phyloP scores from a whole-genome alignment of 352 stramenopile genomes.

The Phytopythium montanum region DNA sequence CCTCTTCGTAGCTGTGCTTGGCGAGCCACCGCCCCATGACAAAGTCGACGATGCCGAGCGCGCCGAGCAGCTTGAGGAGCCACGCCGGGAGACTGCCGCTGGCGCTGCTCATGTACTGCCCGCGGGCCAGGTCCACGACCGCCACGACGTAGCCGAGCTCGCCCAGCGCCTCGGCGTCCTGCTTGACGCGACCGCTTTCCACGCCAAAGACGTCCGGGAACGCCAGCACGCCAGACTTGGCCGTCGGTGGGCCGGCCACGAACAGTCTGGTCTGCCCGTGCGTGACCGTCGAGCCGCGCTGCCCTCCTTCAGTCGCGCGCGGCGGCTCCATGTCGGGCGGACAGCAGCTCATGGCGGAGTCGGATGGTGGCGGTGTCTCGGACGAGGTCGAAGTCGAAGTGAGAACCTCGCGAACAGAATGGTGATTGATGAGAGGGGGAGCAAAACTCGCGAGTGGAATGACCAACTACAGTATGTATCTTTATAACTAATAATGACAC shows the following conservation, averaged over 20 bases:
- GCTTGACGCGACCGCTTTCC: conserved; percentile 34
- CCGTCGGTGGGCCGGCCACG: conserved; percentile 16
- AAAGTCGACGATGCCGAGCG: conserved; percentile 1
- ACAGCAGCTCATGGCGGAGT: conserved; percentile 38
- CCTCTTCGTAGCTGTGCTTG: conserved; percentile 4
- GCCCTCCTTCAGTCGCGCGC: background rate
- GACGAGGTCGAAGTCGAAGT: no score
- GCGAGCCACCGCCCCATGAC: background rate
- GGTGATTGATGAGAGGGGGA: no score
- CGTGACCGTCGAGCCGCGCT: background rate
- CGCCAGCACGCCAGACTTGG: conserved; percentile 22
- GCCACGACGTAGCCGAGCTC: conserved; percentile 33
- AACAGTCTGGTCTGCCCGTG: conserved; percentile 24
- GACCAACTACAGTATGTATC: background rate
- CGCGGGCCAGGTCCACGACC: conserved; percentile 27
- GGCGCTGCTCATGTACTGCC: conserved; percentile 14
- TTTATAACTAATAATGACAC: background rate
- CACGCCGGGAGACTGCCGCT: background rate
- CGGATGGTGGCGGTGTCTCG: background rate
- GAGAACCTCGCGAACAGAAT: no score
- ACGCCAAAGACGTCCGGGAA: conserved; percentile 34
- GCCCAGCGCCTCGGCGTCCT: conserved; percentile 27
- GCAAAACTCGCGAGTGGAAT: background rate
- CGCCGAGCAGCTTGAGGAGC: background rate
- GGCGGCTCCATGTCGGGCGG: conserved; percentile 21